A percentile compares a stretch with the other conserved stretches of the same genome.
Conservation (phyloP, 2,329 filamentous ascomycete genomes). For the Paecilomyces dactylethromorphus region DNA sequence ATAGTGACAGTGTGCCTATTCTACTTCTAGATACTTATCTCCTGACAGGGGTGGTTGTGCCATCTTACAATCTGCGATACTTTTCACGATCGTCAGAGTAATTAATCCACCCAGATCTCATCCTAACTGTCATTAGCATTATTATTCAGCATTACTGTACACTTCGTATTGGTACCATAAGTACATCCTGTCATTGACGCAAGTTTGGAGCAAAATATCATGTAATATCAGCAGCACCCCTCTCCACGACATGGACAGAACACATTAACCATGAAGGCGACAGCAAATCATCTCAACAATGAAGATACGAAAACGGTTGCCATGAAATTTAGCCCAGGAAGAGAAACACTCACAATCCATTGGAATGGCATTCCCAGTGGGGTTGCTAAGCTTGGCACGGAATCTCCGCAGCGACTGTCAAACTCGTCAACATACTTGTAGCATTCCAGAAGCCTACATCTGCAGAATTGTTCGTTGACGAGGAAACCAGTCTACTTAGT, state of each 20-base stretch:
- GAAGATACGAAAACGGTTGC: not conserved
- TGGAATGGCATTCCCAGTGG: not conserved
- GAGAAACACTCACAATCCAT: not conserved
- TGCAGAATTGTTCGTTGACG: not conserved
- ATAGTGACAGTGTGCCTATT: too few species aligned
- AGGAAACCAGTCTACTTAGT: not conserved
- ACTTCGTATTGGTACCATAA: too few species aligned
- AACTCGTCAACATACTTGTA: not conserved
- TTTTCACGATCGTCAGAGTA: too few species aligned
- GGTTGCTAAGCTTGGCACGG: not conserved
- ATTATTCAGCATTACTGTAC: too few species aligned
- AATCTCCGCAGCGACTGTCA: not conserved
- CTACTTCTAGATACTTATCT: too few species aligned
- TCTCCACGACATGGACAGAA: not conserved
- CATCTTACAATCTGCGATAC: too few species aligned
- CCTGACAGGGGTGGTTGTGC: too few species aligned
- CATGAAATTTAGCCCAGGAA: not conserved
- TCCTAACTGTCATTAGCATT: too few species aligned
- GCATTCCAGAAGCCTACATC: not conserved
- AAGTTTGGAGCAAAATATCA: too few species aligned
- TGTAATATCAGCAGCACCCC: too few species aligned
- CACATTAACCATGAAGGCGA: not conserved
- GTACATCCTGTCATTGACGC: too few species aligned
- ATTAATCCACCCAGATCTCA: too few species aligned
- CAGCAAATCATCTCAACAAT: not conserved